These are phyloP conservation scores for Zymoseptoria passerinii DNA, from an alignment of 2,329 filamentous ascomycete genomes.

Conservation along the genomic window DNA sequence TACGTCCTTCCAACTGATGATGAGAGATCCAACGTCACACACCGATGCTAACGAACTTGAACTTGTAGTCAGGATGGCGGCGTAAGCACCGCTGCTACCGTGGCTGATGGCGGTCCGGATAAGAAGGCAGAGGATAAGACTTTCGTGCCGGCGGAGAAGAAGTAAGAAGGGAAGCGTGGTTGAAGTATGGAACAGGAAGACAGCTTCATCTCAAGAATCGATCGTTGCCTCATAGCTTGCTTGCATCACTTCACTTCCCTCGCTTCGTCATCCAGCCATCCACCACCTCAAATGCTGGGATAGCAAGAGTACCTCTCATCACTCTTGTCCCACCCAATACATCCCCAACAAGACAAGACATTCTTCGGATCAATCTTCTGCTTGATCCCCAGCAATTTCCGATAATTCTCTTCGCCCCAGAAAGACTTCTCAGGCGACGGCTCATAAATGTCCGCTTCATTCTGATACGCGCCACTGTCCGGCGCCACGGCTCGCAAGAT, in stretches of 20 bases:
- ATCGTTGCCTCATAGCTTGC: neutral
- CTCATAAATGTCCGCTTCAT: slow-evolving; percentile 19
- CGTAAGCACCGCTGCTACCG: slow-evolving; percentile 18
- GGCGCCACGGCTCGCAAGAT: slow-evolving; percentile 9
- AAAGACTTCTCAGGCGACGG: slow-evolving; percentile 10
- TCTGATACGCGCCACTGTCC: slow-evolving; percentile 18
- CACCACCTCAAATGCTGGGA: slow-evolving; percentile 3
- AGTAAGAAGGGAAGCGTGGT: neutral
- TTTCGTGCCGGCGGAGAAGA: slow-evolving; percentile 7
- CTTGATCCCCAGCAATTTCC: slow-evolving; percentile 16
- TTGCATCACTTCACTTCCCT: neutral
- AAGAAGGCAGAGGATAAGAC: slow-evolving; percentile 7
- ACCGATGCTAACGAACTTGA: neutral
- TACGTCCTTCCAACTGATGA: slow-evolving; percentile 3
- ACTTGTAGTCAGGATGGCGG: slow-evolving; percentile 14
- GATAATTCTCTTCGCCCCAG: slow-evolving; percentile 18
- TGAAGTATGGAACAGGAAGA: neutral
- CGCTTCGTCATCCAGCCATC: neutral
- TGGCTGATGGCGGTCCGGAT: slow-evolving; percentile 14
- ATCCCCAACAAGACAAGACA: slow-evolving; percentile 17
- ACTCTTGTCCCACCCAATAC: slow-evolving; percentile 13
- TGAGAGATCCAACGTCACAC: neutral
- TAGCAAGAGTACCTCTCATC: slow-evolving; percentile 18
- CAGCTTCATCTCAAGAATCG: neutral
- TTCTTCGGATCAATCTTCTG: slow-evolving; percentile 17